Percentiles rank a stretch among this genome's conserved stretches.
Conservation (phyloP, 75 land plant species). For the Sequoia sempervirens region DNA sequence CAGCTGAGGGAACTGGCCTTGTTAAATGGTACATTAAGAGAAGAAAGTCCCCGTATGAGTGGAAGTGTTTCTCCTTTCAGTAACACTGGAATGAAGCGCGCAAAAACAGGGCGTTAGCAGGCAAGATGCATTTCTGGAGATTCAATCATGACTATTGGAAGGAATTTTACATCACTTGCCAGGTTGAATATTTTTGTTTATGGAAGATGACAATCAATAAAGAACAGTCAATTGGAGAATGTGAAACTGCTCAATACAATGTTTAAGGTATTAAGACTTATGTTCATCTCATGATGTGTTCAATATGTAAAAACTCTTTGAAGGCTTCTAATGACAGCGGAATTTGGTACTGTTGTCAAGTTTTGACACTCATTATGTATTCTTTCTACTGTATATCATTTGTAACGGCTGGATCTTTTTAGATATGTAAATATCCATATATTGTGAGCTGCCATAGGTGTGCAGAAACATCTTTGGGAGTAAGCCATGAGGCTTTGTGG, state of each 20-base stretch:
- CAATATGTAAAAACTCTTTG: background rate
- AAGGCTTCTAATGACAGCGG: background rate
- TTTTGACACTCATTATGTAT: background rate
- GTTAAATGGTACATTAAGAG: conserved; percentile 85
- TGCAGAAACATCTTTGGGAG: background rate
- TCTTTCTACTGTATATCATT: conserved; percentile 3
- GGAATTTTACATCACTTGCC: background rate
- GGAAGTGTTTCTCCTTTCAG: conserved; percentile 88
- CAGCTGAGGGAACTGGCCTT: conserved; percentile 86
- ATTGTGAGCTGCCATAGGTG: background rate
- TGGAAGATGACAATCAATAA: background rate
- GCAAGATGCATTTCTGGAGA: conserved; percentile 3
- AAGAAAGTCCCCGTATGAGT: conserved; percentile 79
- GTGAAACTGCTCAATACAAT: conserved; percentile 1
- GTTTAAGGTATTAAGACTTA: conserved; percentile 3
- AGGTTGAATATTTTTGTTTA: background rate
- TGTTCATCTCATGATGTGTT: conserved; percentile 1
- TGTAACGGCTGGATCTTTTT: conserved; percentile 9
- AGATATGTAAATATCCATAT: background rate
- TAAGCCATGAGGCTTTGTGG: background rate
- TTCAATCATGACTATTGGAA: background rate
- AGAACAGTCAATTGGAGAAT: conserved; percentile 3
- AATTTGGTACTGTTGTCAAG: conserved; percentile 8
- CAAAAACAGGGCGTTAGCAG: conserved; percentile 57
- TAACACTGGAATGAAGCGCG: conserved; percentile 83